Percentiles rank a stretch among this genome's conserved stretches.
These are phyloP conservation scores for Chlamydomonas reinhardtii DNA, from an alignment of 163 green algal species.

Conservation along the genomic window DNA sequence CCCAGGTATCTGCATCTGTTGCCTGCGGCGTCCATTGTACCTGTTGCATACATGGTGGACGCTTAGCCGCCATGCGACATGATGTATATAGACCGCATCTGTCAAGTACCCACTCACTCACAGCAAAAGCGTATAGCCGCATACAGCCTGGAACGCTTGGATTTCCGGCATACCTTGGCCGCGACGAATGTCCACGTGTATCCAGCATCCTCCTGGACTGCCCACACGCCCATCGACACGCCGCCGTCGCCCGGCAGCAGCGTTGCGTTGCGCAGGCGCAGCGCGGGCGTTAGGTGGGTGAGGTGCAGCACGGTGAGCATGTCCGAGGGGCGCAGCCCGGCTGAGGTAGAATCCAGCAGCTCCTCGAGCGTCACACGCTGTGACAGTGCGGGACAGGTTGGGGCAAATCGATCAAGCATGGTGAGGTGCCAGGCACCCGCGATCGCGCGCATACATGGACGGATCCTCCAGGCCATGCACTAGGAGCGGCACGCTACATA, in stretches of 20 bases:
- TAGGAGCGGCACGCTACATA: not conserved
- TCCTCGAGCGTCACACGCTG: constrained; percentile 17
- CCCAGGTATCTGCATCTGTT: no score
- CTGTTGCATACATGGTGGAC: not conserved
- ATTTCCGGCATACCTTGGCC: not conserved
- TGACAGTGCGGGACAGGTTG: no score
- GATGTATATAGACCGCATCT: no score
- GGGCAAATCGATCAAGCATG: no score
- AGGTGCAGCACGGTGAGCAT: constrained; percentile 15
- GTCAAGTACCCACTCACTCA: no score
- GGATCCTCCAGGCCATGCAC: no score
- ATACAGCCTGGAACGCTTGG: no score
- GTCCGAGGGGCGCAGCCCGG: constrained; percentile 2
- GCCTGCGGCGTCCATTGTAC: not conserved
- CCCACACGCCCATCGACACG: not conserved
- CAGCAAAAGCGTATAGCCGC: no score
- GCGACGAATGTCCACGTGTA: not conserved
- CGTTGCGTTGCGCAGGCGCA: not conserved
- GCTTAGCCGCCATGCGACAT: no score
- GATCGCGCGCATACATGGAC: no score
- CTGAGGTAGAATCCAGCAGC: not conserved
- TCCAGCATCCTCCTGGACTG: not conserved
- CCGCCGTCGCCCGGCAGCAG: not conserved
- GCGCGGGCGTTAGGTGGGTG: constrained; percentile 1
- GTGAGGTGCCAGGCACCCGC: no score